Conservation (phyloP, 176 grass and related monocot genomes). For the Oryza glumipatula region DNA sequence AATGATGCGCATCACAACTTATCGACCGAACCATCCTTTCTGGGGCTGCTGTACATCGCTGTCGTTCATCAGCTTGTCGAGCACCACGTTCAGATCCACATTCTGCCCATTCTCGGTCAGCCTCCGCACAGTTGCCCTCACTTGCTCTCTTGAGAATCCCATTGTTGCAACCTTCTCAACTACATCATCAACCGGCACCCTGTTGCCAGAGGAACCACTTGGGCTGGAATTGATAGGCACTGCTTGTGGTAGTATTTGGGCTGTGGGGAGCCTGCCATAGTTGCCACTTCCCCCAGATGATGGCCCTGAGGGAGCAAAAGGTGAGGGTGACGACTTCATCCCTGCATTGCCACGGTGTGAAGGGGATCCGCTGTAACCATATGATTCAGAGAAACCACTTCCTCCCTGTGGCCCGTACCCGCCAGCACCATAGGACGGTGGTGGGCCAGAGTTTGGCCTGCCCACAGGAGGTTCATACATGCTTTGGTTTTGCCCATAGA, state of each 20-base stretch:
- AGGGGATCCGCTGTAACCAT: conserved; percentile 69
- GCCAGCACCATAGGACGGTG: conserved; percentile 52
- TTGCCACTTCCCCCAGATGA: conserved; percentile 51
- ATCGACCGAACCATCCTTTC: conserved; percentile 64
- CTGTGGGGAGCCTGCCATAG: conserved; percentile 69
- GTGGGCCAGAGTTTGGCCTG: conserved; percentile 54
- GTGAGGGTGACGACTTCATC: conserved; percentile 50
- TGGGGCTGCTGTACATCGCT: conserved; percentile 61
- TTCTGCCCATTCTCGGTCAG: conserved; percentile 93
- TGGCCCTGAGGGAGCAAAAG: conserved; percentile 54
- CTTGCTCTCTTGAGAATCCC: conserved; percentile 97
- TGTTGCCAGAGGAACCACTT: conserved; percentile 50
- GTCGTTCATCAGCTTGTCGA: conserved; percentile 93
- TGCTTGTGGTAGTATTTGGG: conserved; percentile 73
- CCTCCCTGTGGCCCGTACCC: conserved; percentile 63
- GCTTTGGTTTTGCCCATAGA: conserved; percentile 62
- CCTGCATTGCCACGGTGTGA: conserved; percentile 61
- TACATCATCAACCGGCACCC: conserved; percentile 77
- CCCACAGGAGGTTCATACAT: conserved; percentile 58
- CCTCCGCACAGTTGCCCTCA: conserved; percentile 85
- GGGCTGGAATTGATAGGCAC: conserved; percentile 51
- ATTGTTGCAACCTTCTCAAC: conserved; percentile 92
- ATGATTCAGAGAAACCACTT: conserved; percentile 64
- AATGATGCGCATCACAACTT: neutral
- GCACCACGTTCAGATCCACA: conserved; percentile 91